Evolutionary conservation across 2,329 filamentous ascomycete genomes (phyloP).

Genomic region (Apiospora marii): DNA sequence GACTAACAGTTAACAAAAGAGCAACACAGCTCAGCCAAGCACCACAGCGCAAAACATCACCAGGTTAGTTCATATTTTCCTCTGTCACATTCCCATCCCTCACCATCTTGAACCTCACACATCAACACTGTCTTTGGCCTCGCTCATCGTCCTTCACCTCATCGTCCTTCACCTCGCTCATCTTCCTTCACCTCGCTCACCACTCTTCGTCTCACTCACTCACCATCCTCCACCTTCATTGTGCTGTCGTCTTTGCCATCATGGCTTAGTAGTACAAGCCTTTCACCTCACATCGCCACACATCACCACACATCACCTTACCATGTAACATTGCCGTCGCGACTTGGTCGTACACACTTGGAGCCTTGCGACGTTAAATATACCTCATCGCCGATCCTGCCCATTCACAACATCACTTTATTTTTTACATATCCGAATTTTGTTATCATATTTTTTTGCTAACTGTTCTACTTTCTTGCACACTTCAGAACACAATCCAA

Average conservation of each 20-base stretch:
- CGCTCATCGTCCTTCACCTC: background rate
- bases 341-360: background rate
- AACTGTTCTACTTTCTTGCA: background rate
- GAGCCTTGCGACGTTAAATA: background rate
- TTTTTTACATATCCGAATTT: background rate
- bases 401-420: background rate
- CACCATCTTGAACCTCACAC: background rate
- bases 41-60: background rate
- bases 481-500: background rate
- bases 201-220: background rate
- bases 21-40: background rate
- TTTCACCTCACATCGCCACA: too few species aligned
- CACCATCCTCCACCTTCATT: background rate
- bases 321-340: background rate
- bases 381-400: background rate
- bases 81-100: background rate
- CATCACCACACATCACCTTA: background rate
- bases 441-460: background rate
- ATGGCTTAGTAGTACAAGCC: background rate
- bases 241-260: background rate
- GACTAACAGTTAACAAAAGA: background rate
- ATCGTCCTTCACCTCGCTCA: background rate
- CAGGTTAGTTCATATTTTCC: background rate
- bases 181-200: background rate
- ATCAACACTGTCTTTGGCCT: background rate